These are phyloP conservation scores for Globisporangium irregulare DNA, from an alignment of 352 stramenopile species.

Conservation along the genomic window DNA sequence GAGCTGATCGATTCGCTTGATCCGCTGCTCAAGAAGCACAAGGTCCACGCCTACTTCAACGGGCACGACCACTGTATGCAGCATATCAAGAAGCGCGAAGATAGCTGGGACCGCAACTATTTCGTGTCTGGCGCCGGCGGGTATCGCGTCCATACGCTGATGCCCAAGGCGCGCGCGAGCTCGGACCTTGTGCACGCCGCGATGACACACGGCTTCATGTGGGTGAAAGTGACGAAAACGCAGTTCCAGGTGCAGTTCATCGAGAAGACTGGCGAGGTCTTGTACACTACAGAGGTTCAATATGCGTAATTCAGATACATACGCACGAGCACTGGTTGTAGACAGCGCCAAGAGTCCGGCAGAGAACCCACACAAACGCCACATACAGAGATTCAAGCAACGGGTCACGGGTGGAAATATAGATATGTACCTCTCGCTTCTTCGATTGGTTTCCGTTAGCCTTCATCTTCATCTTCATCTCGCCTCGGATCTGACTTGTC, in stretches of 20 bases:
- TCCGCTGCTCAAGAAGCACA: conserved; percentile 75
- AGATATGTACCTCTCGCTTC: conserved; percentile 18
- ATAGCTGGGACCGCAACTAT: conserved; percentile 58
- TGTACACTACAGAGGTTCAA: conserved; percentile 80
- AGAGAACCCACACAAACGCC: too few relatives aligned
- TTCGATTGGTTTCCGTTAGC: neutral
- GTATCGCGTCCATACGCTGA: conserved; percentile 64
- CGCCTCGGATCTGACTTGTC: neutral
- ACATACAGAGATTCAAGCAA: neutral
- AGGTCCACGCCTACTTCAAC: conserved; percentile 86
- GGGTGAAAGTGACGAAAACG: conserved; percentile 60
- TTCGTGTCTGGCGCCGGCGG: conserved; percentile 80
- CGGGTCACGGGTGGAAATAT: neutral
- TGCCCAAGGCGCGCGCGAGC: conserved; percentile 62
- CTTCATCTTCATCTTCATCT: conserved; percentile 4
- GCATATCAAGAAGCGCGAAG: conserved; percentile 59
- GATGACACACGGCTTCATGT: conserved; percentile 87
- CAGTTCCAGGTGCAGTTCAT: conserved; percentile 77
- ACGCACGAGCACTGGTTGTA: neutral
- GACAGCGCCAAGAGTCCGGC: too few relatives aligned
- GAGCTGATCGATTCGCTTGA: conserved; percentile 75
- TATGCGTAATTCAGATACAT: conserved; percentile 26
- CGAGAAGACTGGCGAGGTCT: conserved; percentile 56
- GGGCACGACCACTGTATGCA: conserved; percentile 85
- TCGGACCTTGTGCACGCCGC: conserved; percentile 73